phyloP scores from a whole-genome alignment of 2,329 filamentous ascomycete species.

The Aspergillus tamarii region DNA sequence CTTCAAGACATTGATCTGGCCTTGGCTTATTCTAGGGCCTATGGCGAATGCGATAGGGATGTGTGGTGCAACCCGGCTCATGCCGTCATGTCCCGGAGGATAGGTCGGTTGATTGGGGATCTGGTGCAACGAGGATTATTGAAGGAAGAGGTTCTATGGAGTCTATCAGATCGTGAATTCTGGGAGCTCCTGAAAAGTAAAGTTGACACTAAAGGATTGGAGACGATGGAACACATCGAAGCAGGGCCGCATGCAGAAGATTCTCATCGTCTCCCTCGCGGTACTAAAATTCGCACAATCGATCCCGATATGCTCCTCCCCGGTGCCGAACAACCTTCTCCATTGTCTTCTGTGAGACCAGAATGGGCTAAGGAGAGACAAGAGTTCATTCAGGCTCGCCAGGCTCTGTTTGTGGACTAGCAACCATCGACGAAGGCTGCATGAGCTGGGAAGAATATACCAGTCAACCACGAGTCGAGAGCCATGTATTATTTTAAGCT shows the following conservation, averaged over 20 bases:
- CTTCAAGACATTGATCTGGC: constrained; percentile 34
- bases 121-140: constrained; percentile 26
- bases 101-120: constrained; percentile 39
- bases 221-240: background rate
- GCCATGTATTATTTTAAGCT: background rate
- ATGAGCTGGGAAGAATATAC: background rate
- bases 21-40: constrained; percentile 36
- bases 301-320: constrained; percentile 35
- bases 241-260: constrained; percentile 15
- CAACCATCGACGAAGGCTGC: background rate
- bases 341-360: constrained; percentile 21
- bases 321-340: constrained; percentile 7
- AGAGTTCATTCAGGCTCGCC: constrained; percentile 23
- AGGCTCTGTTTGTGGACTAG: background rate
- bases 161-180: constrained; percentile 39
- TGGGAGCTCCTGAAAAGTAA: constrained; percentile 35
- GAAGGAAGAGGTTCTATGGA: constrained; percentile 38
- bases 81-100: constrained; percentile 38
- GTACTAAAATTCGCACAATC: constrained; percentile 37
- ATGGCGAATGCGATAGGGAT: constrained; percentile 38
- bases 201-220: constrained; percentile 19
- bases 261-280: constrained; percentile 28
- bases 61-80: constrained; percentile 45
- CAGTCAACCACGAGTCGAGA: background rate
- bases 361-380: constrained; percentile 23